Percentiles rank a stretch among this genome's conserved stretches.
Evolutionary conservation across 2,329 filamentous ascomycete genomes (phyloP).

Genomic region (Lecanicillium sp.): DNA sequence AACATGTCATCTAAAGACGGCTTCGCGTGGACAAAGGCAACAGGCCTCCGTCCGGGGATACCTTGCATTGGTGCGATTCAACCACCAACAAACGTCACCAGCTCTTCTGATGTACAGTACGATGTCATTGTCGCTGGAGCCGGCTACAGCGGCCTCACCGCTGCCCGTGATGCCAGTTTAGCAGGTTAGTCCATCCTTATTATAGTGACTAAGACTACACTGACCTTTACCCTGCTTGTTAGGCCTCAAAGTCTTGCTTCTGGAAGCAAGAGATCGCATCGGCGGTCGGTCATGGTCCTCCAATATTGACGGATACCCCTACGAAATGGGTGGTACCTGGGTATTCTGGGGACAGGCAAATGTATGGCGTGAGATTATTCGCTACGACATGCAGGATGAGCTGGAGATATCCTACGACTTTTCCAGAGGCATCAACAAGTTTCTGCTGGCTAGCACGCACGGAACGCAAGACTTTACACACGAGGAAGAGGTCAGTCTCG

Average conservation of each 20-base stretch:
- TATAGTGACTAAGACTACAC: neutral
- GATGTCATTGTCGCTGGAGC: conserved; percentile 24
- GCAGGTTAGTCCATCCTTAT: too few species aligned
- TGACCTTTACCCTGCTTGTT: neutral
- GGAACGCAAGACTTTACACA: conserved; percentile 28
- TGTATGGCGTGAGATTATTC: conserved; percentile 34
- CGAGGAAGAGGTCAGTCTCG: conserved; percentile 27
- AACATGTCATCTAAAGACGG: conserved; percentile 22
- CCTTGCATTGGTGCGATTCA: conserved; percentile 22
- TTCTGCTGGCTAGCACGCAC: conserved; percentile 24
- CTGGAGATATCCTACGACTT: conserved; percentile 32
- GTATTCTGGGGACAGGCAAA: conserved; percentile 36
- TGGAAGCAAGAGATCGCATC: conserved; percentile 40
- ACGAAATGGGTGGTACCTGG: conserved; percentile 44
- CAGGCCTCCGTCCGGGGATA: conserved; percentile 20
- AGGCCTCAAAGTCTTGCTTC: conserved; percentile 31
- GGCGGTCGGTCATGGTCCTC: conserved; percentile 39
- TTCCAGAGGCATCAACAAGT: conserved; percentile 32
- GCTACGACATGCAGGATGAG: conserved; percentile 35
- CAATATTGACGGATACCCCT: conserved; percentile 33
- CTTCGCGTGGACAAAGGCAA: conserved; percentile 20
- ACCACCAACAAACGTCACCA: conserved; percentile 15
- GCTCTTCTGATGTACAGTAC: conserved; percentile 9
- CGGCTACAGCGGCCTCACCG: conserved; percentile 22
- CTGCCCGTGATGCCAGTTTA: conserved; percentile 18